phyloP scores from a whole-genome alignment of 2,329 filamentous ascomycete species.

The Cadophora malorum region DNA sequence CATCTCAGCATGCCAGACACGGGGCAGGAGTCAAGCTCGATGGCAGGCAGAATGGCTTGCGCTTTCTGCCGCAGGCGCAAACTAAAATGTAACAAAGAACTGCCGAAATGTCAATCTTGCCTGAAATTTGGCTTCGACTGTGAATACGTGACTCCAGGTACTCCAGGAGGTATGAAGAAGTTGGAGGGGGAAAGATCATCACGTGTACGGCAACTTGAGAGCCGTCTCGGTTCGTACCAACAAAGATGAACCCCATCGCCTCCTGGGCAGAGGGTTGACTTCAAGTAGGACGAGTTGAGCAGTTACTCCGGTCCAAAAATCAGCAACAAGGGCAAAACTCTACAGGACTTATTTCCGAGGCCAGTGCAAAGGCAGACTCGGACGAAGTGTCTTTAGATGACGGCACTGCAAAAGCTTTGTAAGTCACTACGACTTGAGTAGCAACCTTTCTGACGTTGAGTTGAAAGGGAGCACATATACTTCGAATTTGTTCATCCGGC shows the following conservation, averaged over 20 bases:
- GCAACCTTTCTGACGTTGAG: neutral
- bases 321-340: conserved; percentile 7
- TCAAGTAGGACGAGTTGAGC: conserved; percentile 22
- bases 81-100: conserved; percentile 23
- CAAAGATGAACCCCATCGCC: neutral
- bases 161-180: conserved; percentile 12
- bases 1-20: conserved; percentile 6
- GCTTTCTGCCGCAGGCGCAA: conserved; percentile 28
- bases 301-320: conserved; percentile 18
- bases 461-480: conserved; percentile 68
- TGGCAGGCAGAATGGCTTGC: conserved; percentile 21
- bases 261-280: neutral
- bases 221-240: conserved; percentile 23
- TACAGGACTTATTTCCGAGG: neutral
- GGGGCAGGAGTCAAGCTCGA: neutral
- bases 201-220: conserved; percentile 25
- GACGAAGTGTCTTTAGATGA: conserved; percentile 9
- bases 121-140: conserved; percentile 30
- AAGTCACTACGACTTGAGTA: neutral
- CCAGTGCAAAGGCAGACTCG: neutral
- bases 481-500: conserved; percentile 88
- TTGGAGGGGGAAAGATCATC: conserved; percentile 14
- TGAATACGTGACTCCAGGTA: conserved; percentile 20
- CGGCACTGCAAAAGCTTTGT: neutral
- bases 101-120: conserved; percentile 29